Evolutionary conservation across 1,139 yeast species (phyloP), one percentile per base, ranked within the genome.

Genomic region (Nadsonia commutata): DNA sequence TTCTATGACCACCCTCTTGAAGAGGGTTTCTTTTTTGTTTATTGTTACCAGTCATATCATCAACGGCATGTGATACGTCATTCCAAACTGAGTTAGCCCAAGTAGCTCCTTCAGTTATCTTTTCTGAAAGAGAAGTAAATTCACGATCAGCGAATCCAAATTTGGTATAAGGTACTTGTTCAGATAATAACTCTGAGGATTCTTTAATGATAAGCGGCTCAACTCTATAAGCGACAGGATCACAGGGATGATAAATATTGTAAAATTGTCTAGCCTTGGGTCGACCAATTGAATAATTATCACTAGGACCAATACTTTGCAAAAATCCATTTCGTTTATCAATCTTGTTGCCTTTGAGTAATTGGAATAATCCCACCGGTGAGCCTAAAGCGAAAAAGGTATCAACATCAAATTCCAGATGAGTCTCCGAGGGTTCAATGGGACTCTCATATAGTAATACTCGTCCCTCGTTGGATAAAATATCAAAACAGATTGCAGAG

Each of bases 241-340:
- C 97, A 52, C 93, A 79, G 0, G 88, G 84, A 54, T 88, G 94
- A 63, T 80, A 84, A 3, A 86, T 62, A 56, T 86, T 86, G 63
- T 80, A 86, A 40, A 80, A 61, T 48, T 78, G 73, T 7, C 65
- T 57, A 51, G 81, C 33, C 16, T 27, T 27, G 13, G 33, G 33
- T 6, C 33, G 8, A 6, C 16, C 33, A 6, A 27, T 4, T 11
- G 33, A 7, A 8, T 27, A 11, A 16, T 4, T 27, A 9, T 13
- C 33, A 13, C 13, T 27, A 27, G 33, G 33, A 9, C 4, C 45
- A 11, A 46, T 40, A 20, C 36, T 38, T 2, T 45, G 36, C 2
- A 40, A 37, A 2, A 42, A 42, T 27, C 22, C 5, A n/a, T 53
- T 44, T 37, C 77, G 61, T 2, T 73, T 63, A 18, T 63, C 63